Percentiles rank a stretch among this genome's conserved stretches.
Conservation (phyloP, 2,329 filamentous ascomycete genomes). For the Nannizzia gypsea region DNA sequence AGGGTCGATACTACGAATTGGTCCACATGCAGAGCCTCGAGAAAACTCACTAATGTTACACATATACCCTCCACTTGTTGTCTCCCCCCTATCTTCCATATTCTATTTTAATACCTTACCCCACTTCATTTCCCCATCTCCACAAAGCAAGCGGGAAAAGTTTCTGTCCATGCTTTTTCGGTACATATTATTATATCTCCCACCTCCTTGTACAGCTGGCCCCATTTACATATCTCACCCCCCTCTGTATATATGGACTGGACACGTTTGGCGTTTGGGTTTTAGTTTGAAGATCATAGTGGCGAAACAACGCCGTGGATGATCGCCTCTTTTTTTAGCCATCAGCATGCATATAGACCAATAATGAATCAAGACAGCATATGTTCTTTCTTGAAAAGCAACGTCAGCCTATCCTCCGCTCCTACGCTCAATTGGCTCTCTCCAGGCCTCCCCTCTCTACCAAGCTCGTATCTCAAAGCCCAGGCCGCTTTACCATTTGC, state of each 20-base stretch:
- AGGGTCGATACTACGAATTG: slow-evolving; percentile 64
- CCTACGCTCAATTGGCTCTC: neutral
- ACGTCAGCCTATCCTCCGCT: too few species aligned
- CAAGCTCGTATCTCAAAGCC: neutral
- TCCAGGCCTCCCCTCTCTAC: neutral
- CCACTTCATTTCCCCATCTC: neutral
- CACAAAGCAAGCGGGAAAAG: neutral
- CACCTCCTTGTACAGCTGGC: neutral
- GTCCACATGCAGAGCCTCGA: slow-evolving; percentile 64
- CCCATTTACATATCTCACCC: neutral
- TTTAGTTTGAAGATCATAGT: neutral
- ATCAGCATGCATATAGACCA: neutral
- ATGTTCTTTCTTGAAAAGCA: neutral
- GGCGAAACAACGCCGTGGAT: neutral
- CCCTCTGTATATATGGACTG: neutral
- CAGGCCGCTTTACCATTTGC: too few species aligned
- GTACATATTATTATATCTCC: neutral
- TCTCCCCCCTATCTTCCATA: neutral
- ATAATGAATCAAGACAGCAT: neutral
- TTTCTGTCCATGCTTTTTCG: neutral
- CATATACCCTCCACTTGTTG: neutral
- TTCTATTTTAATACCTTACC: neutral
- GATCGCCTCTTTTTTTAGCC: neutral
- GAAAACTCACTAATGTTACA: neutral
- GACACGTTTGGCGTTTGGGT: neutral